Percentiles rank a stretch among this genome's conserved stretches.
Conservation (phyloP, 345 rosid species). For the Zanthoxylum bungeanum region DNA sequence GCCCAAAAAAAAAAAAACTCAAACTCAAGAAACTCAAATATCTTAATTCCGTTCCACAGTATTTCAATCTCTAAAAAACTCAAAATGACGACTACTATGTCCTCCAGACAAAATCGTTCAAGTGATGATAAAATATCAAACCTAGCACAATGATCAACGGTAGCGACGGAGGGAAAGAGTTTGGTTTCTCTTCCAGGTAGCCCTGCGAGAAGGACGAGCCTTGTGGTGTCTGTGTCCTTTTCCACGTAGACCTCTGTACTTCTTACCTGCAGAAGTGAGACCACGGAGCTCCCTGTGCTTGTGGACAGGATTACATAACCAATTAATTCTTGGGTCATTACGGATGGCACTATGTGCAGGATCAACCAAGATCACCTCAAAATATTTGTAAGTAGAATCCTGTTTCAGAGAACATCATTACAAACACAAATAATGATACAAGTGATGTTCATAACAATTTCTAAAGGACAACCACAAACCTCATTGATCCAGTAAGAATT, state of each 20-base stretch:
- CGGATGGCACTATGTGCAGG: conserved; percentile 76
- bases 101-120: conserved; percentile 4
- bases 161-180: conserved; percentile 84
- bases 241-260: too few species aligned
- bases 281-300: too few species aligned
- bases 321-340: conserved; percentile 86
- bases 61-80: conserved; percentile 12
- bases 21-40: conserved; percentile 4
- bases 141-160: conserved; percentile 39
- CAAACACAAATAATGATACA: too few species aligned
- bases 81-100: background rate
- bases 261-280: too few species aligned
- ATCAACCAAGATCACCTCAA: conserved; percentile 84
- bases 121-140: background rate
- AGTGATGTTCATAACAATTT: background rate
- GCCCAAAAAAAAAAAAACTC: too few species aligned
- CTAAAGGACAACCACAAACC: conserved; percentile 32
- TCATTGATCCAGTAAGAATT: conserved; percentile 98
- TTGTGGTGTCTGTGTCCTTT: too few species aligned
- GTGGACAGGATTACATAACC: conserved; percentile 95
- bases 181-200: too few species aligned
- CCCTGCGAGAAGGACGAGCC: too few species aligned
- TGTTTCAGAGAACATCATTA: too few species aligned
- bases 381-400: too few species aligned
- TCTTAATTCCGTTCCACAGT: background rate